Evolutionary conservation across 495 filamentous ascomycete genomes (phyloP).

Genomic region (Podospora pseudopauciseta): DNA sequence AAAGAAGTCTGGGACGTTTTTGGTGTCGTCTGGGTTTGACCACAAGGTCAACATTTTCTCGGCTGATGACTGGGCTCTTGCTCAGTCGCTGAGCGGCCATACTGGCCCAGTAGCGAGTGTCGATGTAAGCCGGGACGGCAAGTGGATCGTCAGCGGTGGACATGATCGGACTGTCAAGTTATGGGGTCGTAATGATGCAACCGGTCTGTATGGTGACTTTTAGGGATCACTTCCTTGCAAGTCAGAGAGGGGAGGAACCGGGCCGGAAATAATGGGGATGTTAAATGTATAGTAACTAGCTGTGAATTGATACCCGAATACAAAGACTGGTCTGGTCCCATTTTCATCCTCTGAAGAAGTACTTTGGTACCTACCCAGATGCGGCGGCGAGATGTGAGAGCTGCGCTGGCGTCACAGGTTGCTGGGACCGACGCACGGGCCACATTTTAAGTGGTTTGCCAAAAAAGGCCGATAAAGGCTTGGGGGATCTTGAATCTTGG

Average conservation of each 20-base stretch:
- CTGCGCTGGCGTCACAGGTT: not conserved
- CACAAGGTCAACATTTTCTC: conserved; percentile 94
- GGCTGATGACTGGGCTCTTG: conserved; percentile 89
- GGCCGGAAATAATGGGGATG: too few species aligned
- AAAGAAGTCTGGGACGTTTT: conserved; percentile 78
- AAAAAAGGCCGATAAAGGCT: conserved; percentile 20
- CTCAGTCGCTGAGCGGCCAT: conserved; percentile 85
- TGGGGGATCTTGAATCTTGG: conserved; percentile 1
- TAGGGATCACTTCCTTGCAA: not conserved
- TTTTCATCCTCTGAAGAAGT: not conserved
- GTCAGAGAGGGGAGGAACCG: not conserved
- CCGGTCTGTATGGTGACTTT: conserved; percentile 37
- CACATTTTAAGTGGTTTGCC: conserved; percentile 4
- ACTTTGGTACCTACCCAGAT: not conserved
- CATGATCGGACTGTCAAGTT: conserved; percentile 94
- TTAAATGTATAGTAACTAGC: not conserved
- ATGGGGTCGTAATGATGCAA: conserved; percentile 83
- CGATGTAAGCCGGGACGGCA: conserved; percentile 78
- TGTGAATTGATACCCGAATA: not conserved
- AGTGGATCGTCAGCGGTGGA: conserved; percentile 89
- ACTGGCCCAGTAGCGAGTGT: conserved; percentile 85
- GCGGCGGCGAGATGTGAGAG: too few species aligned
- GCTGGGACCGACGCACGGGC: conserved; percentile 12
- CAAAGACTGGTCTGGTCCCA: not conserved
- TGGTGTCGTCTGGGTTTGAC: conserved; percentile 88